Evolutionary conservation across 2,329 filamentous ascomycete genomes (phyloP).

Genomic region (Colletotrichum musicola): DNA sequence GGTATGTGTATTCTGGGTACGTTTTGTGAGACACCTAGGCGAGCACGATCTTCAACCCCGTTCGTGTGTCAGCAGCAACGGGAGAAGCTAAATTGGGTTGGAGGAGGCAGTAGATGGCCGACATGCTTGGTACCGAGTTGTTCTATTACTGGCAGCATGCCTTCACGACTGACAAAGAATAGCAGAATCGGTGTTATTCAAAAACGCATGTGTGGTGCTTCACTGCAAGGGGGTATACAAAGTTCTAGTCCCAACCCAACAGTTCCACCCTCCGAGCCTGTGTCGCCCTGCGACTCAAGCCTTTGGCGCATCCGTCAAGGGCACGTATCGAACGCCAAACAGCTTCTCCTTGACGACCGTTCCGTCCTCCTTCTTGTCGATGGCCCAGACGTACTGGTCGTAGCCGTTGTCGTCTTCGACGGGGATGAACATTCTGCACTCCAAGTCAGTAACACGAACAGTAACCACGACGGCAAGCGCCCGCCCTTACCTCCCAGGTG

Average conservation of each 20-base stretch:
- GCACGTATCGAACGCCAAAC: slow-evolving; percentile 82
- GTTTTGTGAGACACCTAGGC: no score
- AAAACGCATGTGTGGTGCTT: background rate
- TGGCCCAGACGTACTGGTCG: slow-evolving; percentile 77
- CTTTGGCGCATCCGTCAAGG: slow-evolving; percentile 76
- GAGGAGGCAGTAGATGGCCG: background rate
- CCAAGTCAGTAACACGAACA: slow-evolving; percentile 28
- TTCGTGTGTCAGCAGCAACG: no score
- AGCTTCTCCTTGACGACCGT: slow-evolving; percentile 70
- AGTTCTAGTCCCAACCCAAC: background rate
- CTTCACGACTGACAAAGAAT: background rate
- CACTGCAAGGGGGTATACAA: background rate
- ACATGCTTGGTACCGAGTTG: no score
- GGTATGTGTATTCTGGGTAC: no score
- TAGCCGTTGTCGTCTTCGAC: slow-evolving; percentile 66
- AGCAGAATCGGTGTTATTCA: background rate
- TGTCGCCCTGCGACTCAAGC: background rate
- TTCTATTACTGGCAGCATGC: no score
- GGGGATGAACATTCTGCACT: slow-evolving; percentile 78
- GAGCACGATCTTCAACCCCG: no score
- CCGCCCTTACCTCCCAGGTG: slow-evolving; percentile 73
- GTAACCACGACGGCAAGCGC: slow-evolving; percentile 23
- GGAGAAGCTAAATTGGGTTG: no score
- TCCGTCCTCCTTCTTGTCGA: slow-evolving; percentile 79
- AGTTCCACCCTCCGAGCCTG: background rate